A percentile compares a stretch with the other conserved stretches of the same genome.
These are phyloP conservation scores for Boletus sensibilis DNA, from an alignment of 768 basidiomycete genomes.

Conservation along the genomic window DNA sequence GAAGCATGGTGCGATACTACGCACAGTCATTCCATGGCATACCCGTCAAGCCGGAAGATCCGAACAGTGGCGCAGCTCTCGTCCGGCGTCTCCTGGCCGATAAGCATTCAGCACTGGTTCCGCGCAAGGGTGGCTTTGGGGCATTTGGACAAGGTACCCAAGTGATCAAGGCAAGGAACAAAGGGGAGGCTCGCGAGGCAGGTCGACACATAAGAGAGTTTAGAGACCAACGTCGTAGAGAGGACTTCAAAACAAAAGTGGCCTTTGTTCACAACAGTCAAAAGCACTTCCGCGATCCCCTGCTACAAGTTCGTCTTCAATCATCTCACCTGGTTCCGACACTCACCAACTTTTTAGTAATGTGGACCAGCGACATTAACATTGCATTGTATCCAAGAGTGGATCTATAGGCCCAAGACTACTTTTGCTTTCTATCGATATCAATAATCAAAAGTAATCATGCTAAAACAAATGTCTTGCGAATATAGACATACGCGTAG, in stretches of 20 bases:
- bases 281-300: slow-evolving; percentile 82
- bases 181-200: slow-evolving; percentile 93
- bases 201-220: slow-evolving; percentile 83
- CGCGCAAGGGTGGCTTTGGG: slow-evolving; percentile 81
- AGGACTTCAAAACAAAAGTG: slow-evolving; percentile 83
- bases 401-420: slow-evolving; percentile 7
- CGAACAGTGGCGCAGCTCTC: slow-evolving; percentile 70
- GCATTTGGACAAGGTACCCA: slow-evolving; percentile 80
- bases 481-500: slow-evolving; percentile 19
- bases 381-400: background rate
- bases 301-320: slow-evolving; percentile 45
- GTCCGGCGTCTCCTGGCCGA: slow-evolving; percentile 78
- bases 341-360: slow-evolving; percentile 22
- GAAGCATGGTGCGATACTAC: slow-evolving; percentile 83
- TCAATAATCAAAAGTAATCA: slow-evolving; percentile 8
- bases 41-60: slow-evolving; percentile 50
- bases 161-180: slow-evolving; percentile 87
- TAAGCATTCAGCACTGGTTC: slow-evolving; percentile 82
- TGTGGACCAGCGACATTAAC: background rate
- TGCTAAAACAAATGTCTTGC: slow-evolving; percentile 9
- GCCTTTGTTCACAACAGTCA: slow-evolving; percentile 81
- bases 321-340: background rate
- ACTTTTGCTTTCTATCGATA: slow-evolving; percentile 17
- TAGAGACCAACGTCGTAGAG: slow-evolving; percentile 72
- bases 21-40: slow-evolving; percentile 69